phyloP scores from a whole-genome alignment of 345 rosid genomes.

The Linum trigynum region DNA sequence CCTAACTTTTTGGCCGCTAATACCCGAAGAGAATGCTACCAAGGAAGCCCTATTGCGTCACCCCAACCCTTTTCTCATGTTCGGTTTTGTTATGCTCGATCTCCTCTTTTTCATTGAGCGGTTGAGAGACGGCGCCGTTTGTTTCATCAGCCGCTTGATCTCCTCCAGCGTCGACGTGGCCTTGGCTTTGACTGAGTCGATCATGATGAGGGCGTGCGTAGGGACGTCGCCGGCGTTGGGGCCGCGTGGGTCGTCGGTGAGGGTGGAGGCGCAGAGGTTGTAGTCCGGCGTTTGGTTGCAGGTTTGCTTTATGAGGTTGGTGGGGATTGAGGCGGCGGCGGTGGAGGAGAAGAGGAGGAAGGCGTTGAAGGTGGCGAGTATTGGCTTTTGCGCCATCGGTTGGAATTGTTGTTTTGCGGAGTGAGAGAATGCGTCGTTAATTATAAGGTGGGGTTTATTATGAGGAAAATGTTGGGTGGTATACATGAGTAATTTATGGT shows the following conservation, averaged over 20 bases:
- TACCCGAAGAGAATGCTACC: no score
- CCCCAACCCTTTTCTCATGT: no score
- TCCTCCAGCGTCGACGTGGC: background rate
- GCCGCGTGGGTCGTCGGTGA: constrained; percentile 19
- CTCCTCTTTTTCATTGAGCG: no score
- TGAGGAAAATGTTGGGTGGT: no score
- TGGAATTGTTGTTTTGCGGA: background rate
- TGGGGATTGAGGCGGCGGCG: background rate
- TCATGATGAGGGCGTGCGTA: constrained; percentile 7
- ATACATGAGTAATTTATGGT: no score
- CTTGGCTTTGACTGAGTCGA: background rate
- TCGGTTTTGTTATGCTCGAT: no score
- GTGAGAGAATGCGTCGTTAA: background rate
- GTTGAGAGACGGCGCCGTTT: background rate
- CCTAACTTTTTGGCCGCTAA: no score
- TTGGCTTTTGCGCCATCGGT: background rate
- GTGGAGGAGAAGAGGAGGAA: background rate
- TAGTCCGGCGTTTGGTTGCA: constrained; percentile 15
- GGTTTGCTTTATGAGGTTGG: background rate
- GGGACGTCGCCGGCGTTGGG: constrained; percentile 2
- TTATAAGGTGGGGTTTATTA: no score
- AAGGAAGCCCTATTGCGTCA: no score
- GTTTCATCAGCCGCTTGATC: background rate
- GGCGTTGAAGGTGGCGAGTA: background rate
- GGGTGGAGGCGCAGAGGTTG: constrained; percentile 13